Evolutionary conservation across 2,329 filamentous ascomycete genomes (phyloP).

Genomic region (Colletotrichum sp.): DNA sequence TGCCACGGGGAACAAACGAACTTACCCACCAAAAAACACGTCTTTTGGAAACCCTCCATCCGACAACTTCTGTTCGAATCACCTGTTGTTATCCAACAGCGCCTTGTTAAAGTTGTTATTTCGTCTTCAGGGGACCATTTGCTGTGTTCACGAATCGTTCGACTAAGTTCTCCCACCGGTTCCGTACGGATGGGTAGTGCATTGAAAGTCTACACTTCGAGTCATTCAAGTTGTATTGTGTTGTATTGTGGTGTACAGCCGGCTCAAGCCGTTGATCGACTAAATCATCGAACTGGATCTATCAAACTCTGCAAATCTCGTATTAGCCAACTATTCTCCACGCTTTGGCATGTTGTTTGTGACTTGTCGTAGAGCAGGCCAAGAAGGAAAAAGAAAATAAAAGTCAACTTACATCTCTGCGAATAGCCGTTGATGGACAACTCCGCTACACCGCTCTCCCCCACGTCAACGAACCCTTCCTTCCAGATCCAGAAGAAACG

Average conservation of each 20-base stretch:
- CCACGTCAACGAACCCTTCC: not conserved
- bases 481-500: not conserved
- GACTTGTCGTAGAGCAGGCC: not conserved
- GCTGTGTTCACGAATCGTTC: not conserved
- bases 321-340: not conserved
- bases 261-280: not conserved
- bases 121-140: fast-evolving
- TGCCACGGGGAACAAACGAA: not conserved
- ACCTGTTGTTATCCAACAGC: fast-evolving
- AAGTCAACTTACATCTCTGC: not conserved
- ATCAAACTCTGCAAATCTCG: not conserved
- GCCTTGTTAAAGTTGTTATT: not conserved
- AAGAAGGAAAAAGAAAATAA: not conserved
- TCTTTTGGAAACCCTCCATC: not conserved
- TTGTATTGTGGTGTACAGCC: not conserved
- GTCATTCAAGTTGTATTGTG: not conserved
- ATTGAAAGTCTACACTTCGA: not conserved
- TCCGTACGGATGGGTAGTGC: not conserved
- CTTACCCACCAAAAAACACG: not conserved
- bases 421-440: not conserved
- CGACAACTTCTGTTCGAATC: not conserved
- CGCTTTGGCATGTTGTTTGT: not conserved
- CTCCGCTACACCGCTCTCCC: not conserved
- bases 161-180: not conserved
- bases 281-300: not conserved